Percentiles rank a stretch among this genome's conserved stretches.
These are phyloP conservation scores for Hypoxylon subgilvum DNA, from an alignment of 495 filamentous ascomycete genomes.

Conservation along the genomic window DNA sequence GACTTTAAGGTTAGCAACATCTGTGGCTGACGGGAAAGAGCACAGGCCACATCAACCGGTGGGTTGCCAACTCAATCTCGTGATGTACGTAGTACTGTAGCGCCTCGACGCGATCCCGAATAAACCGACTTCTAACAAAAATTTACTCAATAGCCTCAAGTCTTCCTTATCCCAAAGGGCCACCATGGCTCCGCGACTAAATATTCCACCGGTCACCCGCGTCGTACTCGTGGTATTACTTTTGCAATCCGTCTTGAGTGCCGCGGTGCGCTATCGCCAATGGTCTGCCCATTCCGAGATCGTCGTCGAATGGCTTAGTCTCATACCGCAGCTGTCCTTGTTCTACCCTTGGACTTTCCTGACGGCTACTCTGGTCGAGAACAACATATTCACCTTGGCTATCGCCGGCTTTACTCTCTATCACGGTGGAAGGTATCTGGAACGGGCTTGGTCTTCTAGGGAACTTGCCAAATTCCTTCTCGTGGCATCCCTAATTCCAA, in stretches of 20 bases:
- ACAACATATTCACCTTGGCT: conserved; percentile 85
- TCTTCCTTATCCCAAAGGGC: conserved; percentile 12
- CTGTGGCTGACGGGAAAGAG: conserved; percentile 24
- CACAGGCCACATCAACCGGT: conserved; percentile 25
- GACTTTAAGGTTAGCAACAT: neutral
- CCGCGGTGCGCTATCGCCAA: conserved; percentile 72
- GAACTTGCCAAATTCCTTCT: conserved; percentile 93
- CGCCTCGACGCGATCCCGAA: conserved; percentile 31
- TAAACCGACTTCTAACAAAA: conserved; percentile 28
- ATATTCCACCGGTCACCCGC: conserved; percentile 89
- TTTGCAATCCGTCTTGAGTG: conserved; percentile 80
- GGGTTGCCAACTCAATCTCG: conserved; percentile 21
- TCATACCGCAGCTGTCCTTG: conserved; percentile 81
- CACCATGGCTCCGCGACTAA: conserved; percentile 82
- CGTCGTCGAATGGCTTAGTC: conserved; percentile 81
- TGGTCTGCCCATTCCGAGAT: conserved; percentile 62
- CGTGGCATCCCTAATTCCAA: conserved; percentile 78
- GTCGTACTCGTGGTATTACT: conserved; percentile 75
- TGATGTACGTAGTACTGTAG: conserved; percentile 30
- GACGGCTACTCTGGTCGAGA: conserved; percentile 86
- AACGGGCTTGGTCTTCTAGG: conserved; percentile 91
- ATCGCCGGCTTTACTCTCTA: conserved; percentile 83
- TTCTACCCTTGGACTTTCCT: conserved; percentile 93
- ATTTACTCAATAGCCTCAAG: conserved; percentile 20
- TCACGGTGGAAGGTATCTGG: conserved; percentile 92